A percentile compares a stretch with the other conserved stretches of the same genome.
phyloP scores from a whole-genome alignment of 169 alveolate genomes.

The Perkinsus olseni region DNA sequence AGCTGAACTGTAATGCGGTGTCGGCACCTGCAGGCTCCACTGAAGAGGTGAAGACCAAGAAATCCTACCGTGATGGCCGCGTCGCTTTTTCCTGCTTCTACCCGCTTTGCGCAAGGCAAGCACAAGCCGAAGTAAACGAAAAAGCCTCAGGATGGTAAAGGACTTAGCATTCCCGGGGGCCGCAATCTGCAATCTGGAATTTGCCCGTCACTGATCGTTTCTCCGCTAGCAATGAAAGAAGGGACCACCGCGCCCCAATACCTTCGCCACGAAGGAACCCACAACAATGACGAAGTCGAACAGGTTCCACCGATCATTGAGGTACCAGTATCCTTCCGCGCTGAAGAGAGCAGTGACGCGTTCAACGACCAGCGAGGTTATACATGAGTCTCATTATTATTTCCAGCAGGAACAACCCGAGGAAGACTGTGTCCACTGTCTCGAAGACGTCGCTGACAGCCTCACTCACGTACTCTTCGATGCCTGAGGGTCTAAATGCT shows the following conservation, averaged over 20 bases:
- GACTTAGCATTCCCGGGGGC: background rate
- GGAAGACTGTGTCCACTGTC: background rate
- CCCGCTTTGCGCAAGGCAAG: background rate
- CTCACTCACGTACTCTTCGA: background rate
- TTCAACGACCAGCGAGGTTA: background rate
- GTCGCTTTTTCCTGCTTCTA: background rate
- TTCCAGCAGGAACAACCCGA: background rate
- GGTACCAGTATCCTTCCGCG: background rate
- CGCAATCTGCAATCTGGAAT: background rate
- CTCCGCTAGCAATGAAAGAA: background rate
- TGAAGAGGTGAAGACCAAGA: background rate
- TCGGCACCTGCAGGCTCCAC: background rate
- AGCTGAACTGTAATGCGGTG: background rate
- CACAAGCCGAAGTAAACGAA: background rate
- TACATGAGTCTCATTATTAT: background rate
- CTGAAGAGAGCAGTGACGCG: background rate
- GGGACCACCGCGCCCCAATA: background rate
- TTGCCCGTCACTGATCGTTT: background rate
- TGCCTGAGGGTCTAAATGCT: background rate
- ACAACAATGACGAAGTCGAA: background rate
- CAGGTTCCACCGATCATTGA: background rate
- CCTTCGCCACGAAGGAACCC: background rate
- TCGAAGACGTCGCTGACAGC: background rate
- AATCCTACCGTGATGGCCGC: background rate
- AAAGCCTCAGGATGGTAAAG: background rate